A percentile compares a stretch with the other conserved stretches of the same genome.
These are phyloP conservation scores for Microcera coccophila DNA, from an alignment of 2,329 filamentous ascomycete species.

Conservation along the genomic window DNA sequence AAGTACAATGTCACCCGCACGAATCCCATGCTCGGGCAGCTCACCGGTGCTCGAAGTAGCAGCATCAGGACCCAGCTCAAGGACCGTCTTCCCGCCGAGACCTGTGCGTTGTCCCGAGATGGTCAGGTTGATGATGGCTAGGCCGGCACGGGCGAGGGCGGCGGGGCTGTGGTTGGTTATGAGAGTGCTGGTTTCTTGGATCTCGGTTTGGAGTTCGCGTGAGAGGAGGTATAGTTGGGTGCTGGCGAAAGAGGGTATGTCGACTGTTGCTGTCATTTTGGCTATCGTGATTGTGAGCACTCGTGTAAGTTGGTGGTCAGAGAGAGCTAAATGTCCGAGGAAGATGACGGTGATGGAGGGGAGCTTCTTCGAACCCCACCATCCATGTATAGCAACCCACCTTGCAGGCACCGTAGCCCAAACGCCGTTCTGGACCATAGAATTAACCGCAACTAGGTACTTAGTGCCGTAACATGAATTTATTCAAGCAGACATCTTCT, in stretches of 20 bases:
- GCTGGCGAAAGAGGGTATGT: slow-evolving; percentile 65
- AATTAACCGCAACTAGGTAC: no score
- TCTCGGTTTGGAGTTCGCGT: slow-evolving; percentile 67
- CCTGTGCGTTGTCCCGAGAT: slow-evolving; percentile 78
- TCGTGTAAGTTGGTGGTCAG: slow-evolving; percentile 10
- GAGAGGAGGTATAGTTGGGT: slow-evolving; percentile 69
- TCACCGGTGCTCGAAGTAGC: slow-evolving; percentile 55
- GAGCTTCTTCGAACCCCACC: neutral
- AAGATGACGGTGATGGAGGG: neutral
- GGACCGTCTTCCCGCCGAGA: slow-evolving; percentile 81
- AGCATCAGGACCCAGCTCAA: slow-evolving; percentile 74
- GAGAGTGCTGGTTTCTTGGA: slow-evolving; percentile 64
- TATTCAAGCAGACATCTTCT: no score
- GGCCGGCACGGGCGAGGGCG: slow-evolving; percentile 69
- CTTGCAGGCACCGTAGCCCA: neutral
- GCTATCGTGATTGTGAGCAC: neutral
- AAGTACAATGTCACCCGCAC: slow-evolving; percentile 73
- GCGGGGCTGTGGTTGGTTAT: slow-evolving; percentile 65
- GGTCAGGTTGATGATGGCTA: slow-evolving; percentile 72
- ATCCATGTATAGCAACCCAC: neutral
- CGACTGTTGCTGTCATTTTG: slow-evolving; percentile 39
- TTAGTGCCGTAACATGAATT: no score
- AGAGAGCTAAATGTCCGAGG: slow-evolving; percentile 1
- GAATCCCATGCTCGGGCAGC: slow-evolving; percentile 70
- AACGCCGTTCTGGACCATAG: no score